phyloP scores from a whole-genome alignment of 1,284 basidiomycete species.

The Pholiota adiposa region DNA sequence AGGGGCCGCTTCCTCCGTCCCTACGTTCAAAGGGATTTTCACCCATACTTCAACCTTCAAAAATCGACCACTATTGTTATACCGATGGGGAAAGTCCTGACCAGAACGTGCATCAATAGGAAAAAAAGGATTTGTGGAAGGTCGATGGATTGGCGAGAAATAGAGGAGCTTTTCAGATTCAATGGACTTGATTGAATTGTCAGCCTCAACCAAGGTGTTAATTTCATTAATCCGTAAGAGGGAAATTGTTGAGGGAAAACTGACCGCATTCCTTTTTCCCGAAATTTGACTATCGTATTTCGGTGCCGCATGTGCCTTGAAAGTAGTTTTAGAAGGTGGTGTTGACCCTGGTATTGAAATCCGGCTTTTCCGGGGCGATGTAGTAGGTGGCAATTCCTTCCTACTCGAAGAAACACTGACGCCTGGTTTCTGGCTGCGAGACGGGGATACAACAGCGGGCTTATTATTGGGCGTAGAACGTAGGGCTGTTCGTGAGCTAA shows the following conservation, averaged over 20 bases:
- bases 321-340: conserved; percentile 16
- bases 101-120: conserved; percentile 50
- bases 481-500: conserved; percentile 1
- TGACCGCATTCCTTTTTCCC: neutral
- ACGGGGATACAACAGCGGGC: conserved; percentile 7
- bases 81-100: conserved; percentile 48
- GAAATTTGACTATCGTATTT: conserved; percentile 7
- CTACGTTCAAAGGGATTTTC: conserved; percentile 31
- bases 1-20: neutral
- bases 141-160: conserved; percentile 69
- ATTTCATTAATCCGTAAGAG: conserved; percentile 6
- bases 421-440: neutral
- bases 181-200: neutral
- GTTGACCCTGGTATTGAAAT: conserved; percentile 18
- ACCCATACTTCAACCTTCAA: conserved; percentile 67
- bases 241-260: neutral
- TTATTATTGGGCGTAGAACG: conserved; percentile 22
- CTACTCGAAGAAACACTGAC: neutral
- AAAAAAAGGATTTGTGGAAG: conserved; percentile 81
- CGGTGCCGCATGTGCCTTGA: conserved; percentile 1
- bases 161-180: conserved; percentile 52
- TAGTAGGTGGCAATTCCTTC: neutral
- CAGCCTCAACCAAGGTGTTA: neutral
- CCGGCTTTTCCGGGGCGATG: neutral
- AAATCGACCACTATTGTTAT: conserved; percentile 50